Evolutionary conservation across 1,284 basidiomycete genomes (phyloP).

Genomic region (Microbotryum scabiosae): DNA sequence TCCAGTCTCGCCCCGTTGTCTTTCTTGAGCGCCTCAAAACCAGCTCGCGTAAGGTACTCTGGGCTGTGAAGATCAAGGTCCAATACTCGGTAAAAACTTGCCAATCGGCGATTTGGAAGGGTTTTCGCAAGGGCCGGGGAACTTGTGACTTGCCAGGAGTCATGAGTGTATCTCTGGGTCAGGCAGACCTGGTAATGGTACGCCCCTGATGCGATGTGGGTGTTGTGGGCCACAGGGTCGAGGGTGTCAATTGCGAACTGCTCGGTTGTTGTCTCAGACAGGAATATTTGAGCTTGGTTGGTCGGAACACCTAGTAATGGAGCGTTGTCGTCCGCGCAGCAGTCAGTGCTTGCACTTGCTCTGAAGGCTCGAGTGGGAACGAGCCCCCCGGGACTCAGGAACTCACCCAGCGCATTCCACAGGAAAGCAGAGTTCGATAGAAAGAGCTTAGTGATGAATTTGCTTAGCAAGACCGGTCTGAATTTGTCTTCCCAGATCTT

Average conservation of each 20-base stretch:
- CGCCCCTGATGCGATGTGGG: slow-evolving; percentile 47
- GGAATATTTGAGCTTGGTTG: slow-evolving; percentile 55
- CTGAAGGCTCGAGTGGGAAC: no score
- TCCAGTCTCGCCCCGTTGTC: slow-evolving; percentile 50
- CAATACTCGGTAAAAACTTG: not conserved
- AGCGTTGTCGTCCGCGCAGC: not conserved
- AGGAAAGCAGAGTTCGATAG: slow-evolving; percentile 53
- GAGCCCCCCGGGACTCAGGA: not conserved
- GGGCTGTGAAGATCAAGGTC: slow-evolving; percentile 47
- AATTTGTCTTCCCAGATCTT: slow-evolving; percentile 56
- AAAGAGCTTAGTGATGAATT: slow-evolving; percentile 52
- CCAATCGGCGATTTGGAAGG: not conserved
- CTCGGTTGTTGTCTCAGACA: slow-evolving; percentile 54
- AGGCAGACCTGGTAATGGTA: slow-evolving; percentile 57
- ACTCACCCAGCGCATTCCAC: slow-evolving; percentile 68
- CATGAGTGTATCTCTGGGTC: slow-evolving; percentile 22
- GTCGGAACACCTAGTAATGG: slow-evolving; percentile 47
- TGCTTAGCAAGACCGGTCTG: slow-evolving; percentile 59
- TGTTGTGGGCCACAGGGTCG: slow-evolving; percentile 53
- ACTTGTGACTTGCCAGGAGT: slow-evolving; percentile 14
- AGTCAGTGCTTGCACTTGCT: not conserved
- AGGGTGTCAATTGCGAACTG: slow-evolving; percentile 48
- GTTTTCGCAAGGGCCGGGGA: not conserved
- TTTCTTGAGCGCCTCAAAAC: slow-evolving; percentile 54
- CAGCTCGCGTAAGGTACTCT: slow-evolving; percentile 58